These are phyloP conservation scores for Blastobotrys proliferans DNA, from an alignment of 1,139 yeast species.

Conservation along the genomic window DNA sequence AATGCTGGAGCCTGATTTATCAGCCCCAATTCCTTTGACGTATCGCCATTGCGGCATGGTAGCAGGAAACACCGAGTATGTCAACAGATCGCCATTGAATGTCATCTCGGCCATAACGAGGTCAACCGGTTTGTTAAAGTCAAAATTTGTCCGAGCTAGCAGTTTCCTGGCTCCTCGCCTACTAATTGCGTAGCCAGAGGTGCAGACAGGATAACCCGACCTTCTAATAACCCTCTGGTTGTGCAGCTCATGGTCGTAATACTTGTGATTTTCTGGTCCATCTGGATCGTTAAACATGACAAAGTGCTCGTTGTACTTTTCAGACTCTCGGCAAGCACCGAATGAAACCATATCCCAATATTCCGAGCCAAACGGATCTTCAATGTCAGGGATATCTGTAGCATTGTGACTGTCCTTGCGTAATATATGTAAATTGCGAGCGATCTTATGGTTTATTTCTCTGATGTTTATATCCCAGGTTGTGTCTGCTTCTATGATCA, in stretches of 20 bases:
- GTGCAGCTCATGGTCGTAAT: background rate
- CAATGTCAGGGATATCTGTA: background rate
- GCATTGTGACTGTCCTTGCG: background rate
- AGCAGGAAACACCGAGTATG: background rate
- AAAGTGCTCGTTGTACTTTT: slow-evolving; percentile 1
- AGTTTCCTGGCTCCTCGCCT: background rate
- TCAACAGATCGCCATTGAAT: background rate
- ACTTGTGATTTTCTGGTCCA: background rate
- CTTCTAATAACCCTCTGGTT: background rate
- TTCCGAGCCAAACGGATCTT: background rate
- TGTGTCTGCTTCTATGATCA: too few species aligned
- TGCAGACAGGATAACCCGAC: background rate
- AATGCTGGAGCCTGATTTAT: background rate
- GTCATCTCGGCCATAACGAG: background rate
- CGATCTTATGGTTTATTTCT: too few species aligned
- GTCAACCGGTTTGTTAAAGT: background rate
- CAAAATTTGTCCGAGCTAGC: background rate
- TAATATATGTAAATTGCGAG: too few species aligned
- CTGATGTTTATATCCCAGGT: too few species aligned
- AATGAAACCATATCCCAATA: slow-evolving; percentile 9
- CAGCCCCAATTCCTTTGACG: background rate
- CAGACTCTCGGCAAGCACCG: slow-evolving; percentile 6
- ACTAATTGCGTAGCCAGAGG: background rate
- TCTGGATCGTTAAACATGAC: background rate
- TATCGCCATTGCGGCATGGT: background rate